Conservation (phyloP, 345 rosid species). For the Citrus maxima region DNA sequence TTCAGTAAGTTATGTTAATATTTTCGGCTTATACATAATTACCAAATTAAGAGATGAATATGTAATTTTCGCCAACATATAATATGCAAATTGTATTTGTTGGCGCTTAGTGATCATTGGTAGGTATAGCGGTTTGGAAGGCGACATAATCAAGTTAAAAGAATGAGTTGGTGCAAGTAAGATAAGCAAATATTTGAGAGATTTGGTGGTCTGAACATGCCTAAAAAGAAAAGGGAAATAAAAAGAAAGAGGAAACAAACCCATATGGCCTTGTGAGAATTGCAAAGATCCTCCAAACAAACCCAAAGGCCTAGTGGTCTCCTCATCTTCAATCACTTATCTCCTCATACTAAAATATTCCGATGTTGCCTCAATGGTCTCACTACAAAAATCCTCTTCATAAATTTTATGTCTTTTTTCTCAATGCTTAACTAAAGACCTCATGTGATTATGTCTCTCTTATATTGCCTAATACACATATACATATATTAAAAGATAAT, state of each 20-base stretch:
- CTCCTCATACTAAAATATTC: slow-evolving; percentile 17
- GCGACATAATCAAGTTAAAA: slow-evolving; percentile 4
- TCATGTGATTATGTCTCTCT: slow-evolving; percentile 21
- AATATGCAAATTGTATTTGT: neutral
- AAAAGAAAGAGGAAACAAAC: slow-evolving; percentile 8
- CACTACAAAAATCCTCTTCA: neutral
- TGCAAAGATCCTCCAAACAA: slow-evolving; percentile 14
- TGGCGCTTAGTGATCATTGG: slow-evolving; percentile 10
- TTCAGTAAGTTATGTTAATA: too few relatives aligned
- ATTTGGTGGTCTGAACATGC: slow-evolving; percentile 12
- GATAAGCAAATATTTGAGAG: neutral
- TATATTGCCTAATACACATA: neutral
- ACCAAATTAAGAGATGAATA: neutral
- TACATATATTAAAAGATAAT: neutral
- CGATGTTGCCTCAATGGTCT: slow-evolving; percentile 8
- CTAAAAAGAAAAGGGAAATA: neutral
- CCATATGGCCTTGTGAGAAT: neutral
- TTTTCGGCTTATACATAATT: neutral
- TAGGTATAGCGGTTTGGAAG: slow-evolving; percentile 2
- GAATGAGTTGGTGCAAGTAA: slow-evolving; percentile 3
- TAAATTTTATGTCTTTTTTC: slow-evolving; percentile 6
- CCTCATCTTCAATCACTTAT: slow-evolving; percentile 10
- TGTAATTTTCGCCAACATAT: neutral
- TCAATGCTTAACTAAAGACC: neutral
- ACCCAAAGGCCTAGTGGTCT: slow-evolving; percentile 5